Conservation (phyloP, 257 asterid species). For the Solanum medicagineum region DNA sequence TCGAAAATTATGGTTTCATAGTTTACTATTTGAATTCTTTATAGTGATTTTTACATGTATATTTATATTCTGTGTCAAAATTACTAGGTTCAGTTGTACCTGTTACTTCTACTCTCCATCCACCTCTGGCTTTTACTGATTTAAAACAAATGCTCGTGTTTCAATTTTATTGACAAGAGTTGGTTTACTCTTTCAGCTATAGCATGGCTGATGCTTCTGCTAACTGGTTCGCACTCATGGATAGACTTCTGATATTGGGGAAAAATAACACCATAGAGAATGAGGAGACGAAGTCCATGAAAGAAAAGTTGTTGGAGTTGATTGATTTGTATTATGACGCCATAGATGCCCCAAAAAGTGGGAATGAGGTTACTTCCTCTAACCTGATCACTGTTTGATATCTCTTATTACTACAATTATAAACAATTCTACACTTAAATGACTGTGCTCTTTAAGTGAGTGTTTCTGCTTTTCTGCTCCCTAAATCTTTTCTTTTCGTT, state of each 20-base stretch:
- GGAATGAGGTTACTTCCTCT: constrained; percentile 46
- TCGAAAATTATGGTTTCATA: not conserved
- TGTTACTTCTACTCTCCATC: not conserved
- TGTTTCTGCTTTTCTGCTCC: not conserved
- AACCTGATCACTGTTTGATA: not conserved
- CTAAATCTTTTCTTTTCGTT: not conserved
- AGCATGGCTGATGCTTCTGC: constrained; percentile 51
- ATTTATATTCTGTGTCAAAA: not conserved
- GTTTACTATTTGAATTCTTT: not conserved
- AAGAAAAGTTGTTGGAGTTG: constrained; percentile 28
- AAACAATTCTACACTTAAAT: not conserved
- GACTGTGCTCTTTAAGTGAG: not conserved
- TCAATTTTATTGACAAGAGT: not conserved
- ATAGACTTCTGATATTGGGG: constrained; percentile 44
- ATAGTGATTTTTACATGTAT: not conserved
- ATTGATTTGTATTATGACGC: constrained; percentile 77
- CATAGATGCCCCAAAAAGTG: constrained; percentile 82
- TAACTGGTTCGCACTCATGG: constrained; percentile 71
- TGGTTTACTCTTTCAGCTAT: constrained; percentile 24
- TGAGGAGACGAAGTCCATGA: constrained; percentile 2
- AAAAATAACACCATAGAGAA: constrained; percentile 30
- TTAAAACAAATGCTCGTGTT: not conserved
- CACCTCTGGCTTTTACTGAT: not conserved
- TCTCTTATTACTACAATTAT: not conserved
- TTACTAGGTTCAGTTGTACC: not conserved